Percentiles rank a stretch among this genome's conserved stretches.
Evolutionary conservation across 1,284 basidiomycete species (phyloP).

Genomic region (Bondarzewia mesenterica): DNA sequence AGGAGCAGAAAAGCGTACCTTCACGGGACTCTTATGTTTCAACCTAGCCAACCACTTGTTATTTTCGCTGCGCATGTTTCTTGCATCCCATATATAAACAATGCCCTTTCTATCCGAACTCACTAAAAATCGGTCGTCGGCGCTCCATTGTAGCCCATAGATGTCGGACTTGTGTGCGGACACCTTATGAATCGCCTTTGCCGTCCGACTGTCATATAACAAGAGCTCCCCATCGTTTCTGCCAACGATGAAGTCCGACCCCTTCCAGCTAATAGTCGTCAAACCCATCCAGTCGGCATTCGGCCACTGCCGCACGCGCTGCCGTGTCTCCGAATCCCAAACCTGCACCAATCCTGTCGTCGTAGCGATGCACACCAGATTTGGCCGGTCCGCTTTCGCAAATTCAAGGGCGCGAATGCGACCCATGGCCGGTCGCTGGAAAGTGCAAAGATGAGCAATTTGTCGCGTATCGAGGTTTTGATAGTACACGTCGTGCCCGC

Average conservation of each 20-base stretch:
- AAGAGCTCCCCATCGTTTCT: slow-evolving; percentile 29
- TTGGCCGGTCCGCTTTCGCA: slow-evolving; percentile 22
- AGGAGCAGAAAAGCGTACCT: slow-evolving; percentile 30
- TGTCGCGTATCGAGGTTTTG: slow-evolving; percentile 38
- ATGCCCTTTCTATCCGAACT: slow-evolving; percentile 33
- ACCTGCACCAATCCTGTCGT: slow-evolving; percentile 29
- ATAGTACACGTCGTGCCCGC: slow-evolving; percentile 37
- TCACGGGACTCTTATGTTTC: slow-evolving; percentile 46
- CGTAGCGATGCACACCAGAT: slow-evolving; percentile 31
- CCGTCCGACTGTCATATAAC: slow-evolving; percentile 29
- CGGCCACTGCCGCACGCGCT: slow-evolving; percentile 26
- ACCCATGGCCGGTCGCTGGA: slow-evolving; percentile 20
- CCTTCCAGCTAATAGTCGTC: slow-evolving; percentile 35
- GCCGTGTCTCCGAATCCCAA: slow-evolving; percentile 30
- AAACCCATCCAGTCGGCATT: slow-evolving; percentile 25
- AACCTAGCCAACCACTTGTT: slow-evolving; percentile 32
- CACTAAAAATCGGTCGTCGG: slow-evolving; percentile 33
- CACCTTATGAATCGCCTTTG: slow-evolving; percentile 20
- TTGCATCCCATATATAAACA: slow-evolving; percentile 38
- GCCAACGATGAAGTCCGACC: slow-evolving; percentile 31
- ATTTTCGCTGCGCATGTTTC: slow-evolving; percentile 17
- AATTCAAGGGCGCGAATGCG: slow-evolving; percentile 33
- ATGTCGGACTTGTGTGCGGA: slow-evolving; percentile 32
- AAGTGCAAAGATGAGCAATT: slow-evolving; percentile 34
- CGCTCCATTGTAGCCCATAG: slow-evolving; percentile 37